Base-by-base conservation (phyloP, 768 basidiomycete genomes). In the Tylopilus sp. region DNA sequence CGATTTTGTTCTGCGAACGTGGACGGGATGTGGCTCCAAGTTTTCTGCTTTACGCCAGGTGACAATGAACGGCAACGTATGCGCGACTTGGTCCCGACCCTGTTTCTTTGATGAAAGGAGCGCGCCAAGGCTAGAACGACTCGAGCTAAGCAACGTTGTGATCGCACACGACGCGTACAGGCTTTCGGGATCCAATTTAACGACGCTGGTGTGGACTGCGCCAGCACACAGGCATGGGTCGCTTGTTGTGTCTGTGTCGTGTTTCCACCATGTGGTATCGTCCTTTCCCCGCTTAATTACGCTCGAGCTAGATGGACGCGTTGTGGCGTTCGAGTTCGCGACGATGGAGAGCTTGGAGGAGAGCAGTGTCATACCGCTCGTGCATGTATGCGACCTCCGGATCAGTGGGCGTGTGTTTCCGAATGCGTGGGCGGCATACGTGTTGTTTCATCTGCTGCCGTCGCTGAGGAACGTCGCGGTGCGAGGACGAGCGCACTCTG, bases 191-290 rank as follows among this genome's bases (percentile, higher is more conserved):
- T 23, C 42, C 26, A 61, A 55, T 33, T 30, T 63, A 26, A 63
- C 61, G 18, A 63, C 53, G n/a, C 58, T 63, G 17, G 62, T 64
- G 9, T 63, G 62, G 58, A 26, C 51, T 4, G 58, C 62, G 9
- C 53, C 62, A 3, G 13, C 8, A 2, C 44, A 49, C 33, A 28
- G 41, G 3, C 23, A 41, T 2, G 53, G 53, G 8, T 53, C 62
- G 21, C 48, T 61, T 17, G 18, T 50, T 13, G 50, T 64, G 40
- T 53, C 62, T 1, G 44, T 51, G 25, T 10, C 56, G 4, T 53
- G 50, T 21, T 64, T 63, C 40, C 50, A 63, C 38, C 56, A 48
- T 2, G 23, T 61, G 45, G 40, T 58, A 9, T 48, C 59, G 15
- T 63, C 61, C 17, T 61, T 64, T 35, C 61, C 61, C 6, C 61